Base-by-base conservation (phyloP, 139 green algal species). In the Haematococcus lacustris region DNA sequence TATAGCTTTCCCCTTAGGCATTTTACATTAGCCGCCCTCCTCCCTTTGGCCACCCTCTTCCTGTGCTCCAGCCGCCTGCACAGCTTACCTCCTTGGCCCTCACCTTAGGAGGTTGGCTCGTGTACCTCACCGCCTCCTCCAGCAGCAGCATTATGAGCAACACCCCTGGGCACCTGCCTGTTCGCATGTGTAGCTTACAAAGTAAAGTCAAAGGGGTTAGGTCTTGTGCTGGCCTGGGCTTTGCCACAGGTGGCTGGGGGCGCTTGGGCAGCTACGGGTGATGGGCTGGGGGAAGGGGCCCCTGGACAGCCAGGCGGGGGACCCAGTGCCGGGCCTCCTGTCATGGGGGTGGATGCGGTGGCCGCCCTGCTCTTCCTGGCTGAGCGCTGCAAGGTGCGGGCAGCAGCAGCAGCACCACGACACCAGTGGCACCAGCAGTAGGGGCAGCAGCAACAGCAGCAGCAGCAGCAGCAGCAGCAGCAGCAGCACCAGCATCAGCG, bases 341-440 rank as follows among this genome's bases (percentile, higher is more conserved):
- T 37, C 64, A 21, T 76, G 28, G 67, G 76, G 17, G 5, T 50
- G 25, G 93, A 96, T 63, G 77, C 84, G 0, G 76, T 92, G 34
- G 93, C 97, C 62, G 93, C 94, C 1, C 83, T 98, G 70, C 63
- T 89, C 28, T 98, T 90, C 83, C 81, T 98, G 28, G 91, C 89
- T 3, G 71, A 74, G 5, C 84, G 82, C 65, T 78, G 86, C 73
- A 93, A 90, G 85, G 88, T 89, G 68, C 2, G 69, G 64, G 23
- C 30, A 41, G 6, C 4, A 28, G 32, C 4, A 4, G 6, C 26
- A 43, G 9, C 9, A 68, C 62, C 34, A 26, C 6, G 43, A 3
- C 62, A 41, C 40, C 32, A 7, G 7, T 28, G 6, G 9, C 30
- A 17, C 34, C 7, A 50, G 13, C 9, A 40, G 30, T 43, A 7